Evolutionary conservation across 2,329 filamentous ascomycete species (phyloP), one percentile per base, ranked within the genome.

Genomic region (Fonsecaea multimorphosa): DNA sequence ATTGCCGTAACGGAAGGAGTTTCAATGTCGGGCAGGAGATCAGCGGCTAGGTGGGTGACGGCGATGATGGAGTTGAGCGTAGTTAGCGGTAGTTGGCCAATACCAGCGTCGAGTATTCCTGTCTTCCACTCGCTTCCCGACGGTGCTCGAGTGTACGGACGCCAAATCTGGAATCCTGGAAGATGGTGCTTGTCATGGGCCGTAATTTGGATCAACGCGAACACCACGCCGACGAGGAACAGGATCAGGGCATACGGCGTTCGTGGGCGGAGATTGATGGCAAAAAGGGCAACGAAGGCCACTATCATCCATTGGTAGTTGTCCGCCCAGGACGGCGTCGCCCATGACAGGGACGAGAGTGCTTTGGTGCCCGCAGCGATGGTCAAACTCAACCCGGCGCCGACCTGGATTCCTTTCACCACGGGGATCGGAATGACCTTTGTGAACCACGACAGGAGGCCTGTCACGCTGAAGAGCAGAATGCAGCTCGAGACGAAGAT

Each of bases 381-480:
- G 61, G 93, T 86, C 16, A 98, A 84, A 16, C 90, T 92, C 55
- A 98, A 82, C 1, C 94, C 94, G 3, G 94, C 94, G 40, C 94
- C 94, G 55, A 97, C 87, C 78, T 98, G 95, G 70, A 98, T 97
- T 32, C 94, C 94, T 76, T 96, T 97, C 60, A 98, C 89, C 0
- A 98, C 90, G 0, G 93, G 91, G 14, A 93, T 86, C 0, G 94
- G 94, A 8, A 96, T 90, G 14, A 88, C 82, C n/a, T 82, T 79
- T 8, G 91, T 89, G 58, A 92, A 88, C 84, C 88, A 90, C 64
- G 84, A 84, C 34, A 97, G 81, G n/a, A 95, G 79, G 0, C 94
- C 92, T 0, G 92, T 96, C 3, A 88, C 75, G 73, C 90, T 93
- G 75, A 97, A 87, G 0, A 96, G 6, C 8, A 94, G 83, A 8